Evolutionary conservation across 257 asterid genomes (phyloP).

Genomic region (Salvia rosmarinus): DNA sequence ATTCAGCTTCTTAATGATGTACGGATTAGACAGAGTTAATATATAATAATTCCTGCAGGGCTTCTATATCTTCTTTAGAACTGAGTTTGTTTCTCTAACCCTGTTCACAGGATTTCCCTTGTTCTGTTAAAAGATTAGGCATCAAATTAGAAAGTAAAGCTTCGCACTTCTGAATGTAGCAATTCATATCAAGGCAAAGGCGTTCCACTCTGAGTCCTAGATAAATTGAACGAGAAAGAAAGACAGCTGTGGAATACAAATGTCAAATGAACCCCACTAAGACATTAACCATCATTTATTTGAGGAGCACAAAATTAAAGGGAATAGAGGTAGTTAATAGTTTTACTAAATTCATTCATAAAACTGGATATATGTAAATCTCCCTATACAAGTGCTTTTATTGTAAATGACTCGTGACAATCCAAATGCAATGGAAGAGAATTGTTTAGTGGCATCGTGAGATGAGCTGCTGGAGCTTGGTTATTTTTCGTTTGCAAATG

Average conservation of each 20-base stretch:
- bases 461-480: not conserved
- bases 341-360: slow-evolving; percentile 12
- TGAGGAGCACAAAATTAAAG: slow-evolving; percentile 5
- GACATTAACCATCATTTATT: slow-evolving; percentile 18
- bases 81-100: slow-evolving; percentile 1
- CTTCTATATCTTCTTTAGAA: not conserved
- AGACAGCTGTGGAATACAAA: slow-evolving; percentile 2
- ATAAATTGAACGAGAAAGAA: not conserved
- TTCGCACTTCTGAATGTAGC: slow-evolving; percentile 12
- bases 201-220: not conserved
- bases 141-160: slow-evolving; percentile 12
- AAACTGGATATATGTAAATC: not conserved
- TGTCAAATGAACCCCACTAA: slow-evolving; percentile 21
- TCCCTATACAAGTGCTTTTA: not conserved
- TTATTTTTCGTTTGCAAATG: slow-evolving; percentile 26
- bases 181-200: slow-evolving; percentile 6
- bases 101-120: not conserved
- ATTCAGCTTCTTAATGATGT: slow-evolving; percentile 1
- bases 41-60: not conserved
- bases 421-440: not conserved
- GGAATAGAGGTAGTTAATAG: not conserved
- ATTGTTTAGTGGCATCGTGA: not conserved
- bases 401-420: not conserved
- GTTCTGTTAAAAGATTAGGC: not conserved
- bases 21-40: not conserved